Percentiles rank a stretch among this genome's conserved stretches.
These are phyloP conservation scores for Leptographium flavum DNA, from an alignment of 2,329 filamentous ascomycete genomes.

Conservation along the genomic window DNA sequence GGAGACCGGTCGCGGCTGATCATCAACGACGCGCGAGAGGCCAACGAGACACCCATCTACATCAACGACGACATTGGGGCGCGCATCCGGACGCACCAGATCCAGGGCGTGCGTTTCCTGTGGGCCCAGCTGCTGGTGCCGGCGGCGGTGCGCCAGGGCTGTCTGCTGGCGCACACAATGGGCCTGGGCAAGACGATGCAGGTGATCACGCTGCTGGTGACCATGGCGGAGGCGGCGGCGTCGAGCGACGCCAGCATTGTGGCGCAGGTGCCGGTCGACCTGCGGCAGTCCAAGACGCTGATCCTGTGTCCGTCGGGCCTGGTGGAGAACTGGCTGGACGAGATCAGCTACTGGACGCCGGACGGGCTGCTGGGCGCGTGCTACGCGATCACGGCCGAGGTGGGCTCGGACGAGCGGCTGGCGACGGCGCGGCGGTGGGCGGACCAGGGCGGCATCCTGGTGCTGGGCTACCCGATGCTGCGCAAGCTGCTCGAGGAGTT, in stretches of 20 bases:
- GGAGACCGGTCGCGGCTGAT: conserved; percentile 38
- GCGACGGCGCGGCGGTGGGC: conserved; percentile 44
- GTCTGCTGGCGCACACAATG: conserved; percentile 79
- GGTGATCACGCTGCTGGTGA: conserved; percentile 67
- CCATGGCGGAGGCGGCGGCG: conserved; percentile 50
- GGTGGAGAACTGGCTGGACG: conserved; percentile 71
- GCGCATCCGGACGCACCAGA: conserved; percentile 65
- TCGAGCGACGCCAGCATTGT: conserved; percentile 42
- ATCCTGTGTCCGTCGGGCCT: conserved; percentile 64
- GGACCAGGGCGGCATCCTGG: conserved; percentile 48
- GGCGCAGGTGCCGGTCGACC: conserved; percentile 51
- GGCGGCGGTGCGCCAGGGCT: conserved; percentile 49
- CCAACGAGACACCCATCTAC: conserved; percentile 46
- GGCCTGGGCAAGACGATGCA: conserved; percentile 90
- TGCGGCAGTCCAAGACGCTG: conserved; percentile 50
- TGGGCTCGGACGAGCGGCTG: conserved; percentile 23
- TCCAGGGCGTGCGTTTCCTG: conserved; percentile 71
- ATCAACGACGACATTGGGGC: conserved; percentile 48
- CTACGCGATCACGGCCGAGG: conserved; percentile 35
- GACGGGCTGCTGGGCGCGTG: conserved; percentile 38
- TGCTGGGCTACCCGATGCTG: conserved; percentile 64
- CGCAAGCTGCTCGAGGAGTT: conserved; percentile 19
- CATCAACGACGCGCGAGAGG: conserved; percentile 52
- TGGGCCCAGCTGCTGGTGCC: conserved; percentile 69
- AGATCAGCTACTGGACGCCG: conserved; percentile 58